Evolutionary conservation across 257 asterid species (phyloP), one percentile per base, ranked within the genome.

Genomic region (Forsythia viridissima): DNA sequence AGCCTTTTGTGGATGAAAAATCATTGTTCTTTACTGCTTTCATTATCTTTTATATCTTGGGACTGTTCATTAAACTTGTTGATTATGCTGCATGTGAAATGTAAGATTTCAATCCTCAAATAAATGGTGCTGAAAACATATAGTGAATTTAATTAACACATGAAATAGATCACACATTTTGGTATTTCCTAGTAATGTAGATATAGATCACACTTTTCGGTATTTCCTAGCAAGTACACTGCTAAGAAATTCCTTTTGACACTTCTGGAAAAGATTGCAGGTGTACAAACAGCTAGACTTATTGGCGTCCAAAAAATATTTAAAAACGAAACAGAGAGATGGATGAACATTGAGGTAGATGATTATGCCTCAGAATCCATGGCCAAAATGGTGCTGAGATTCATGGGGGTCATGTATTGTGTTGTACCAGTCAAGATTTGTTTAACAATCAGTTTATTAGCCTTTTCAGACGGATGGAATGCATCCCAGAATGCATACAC

Each of bases 401-500:
- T 88, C 83, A 86, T 84, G 0, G 89, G 91, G 74, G 73, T 85
- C 91, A 88, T 88, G 61, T 86, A 86, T 8, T 80, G 76, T 1
- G 72, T 2, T 1, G 87, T 41, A 8, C 91, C 91, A 2, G 76
- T 52, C 41, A 86, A n/a, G 66, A 88, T 84, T 12, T 86, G 87
- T 12, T 46, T 40, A 8, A 75, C 86, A 11, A 88, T 84, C 12
- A 86, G 2, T 36, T 83, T 55, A 63, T 88, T 88, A 3, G 91
- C 91, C 72, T 76, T 86, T 42, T 88, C 90, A 0, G 90, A 86
- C 1, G 91, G 91, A 55, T 88, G 91, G 24, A 88, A 88, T 4
- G 90, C 70, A 74, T 88, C 91, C 91, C 91, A 88, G 61, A 88
- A 88, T 4, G 87, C 90, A n/a, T 82, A 88, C 0, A 15, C 38